Evolutionary conservation across 2,329 filamentous ascomycete genomes (phyloP), one percentile per base, ranked within the genome.

Genomic region (Apiospora sp.): DNA sequence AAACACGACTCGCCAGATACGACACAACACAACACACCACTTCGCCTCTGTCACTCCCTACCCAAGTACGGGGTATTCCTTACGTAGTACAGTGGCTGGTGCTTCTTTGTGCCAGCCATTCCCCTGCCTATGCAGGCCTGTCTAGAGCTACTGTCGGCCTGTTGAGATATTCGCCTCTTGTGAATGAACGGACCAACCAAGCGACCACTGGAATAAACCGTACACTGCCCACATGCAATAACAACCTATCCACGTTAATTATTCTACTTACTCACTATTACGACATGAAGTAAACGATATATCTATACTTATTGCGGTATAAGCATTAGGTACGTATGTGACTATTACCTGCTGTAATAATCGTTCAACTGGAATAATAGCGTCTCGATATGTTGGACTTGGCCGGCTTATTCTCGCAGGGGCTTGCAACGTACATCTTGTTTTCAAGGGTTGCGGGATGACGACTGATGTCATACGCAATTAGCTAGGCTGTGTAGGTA

Each of bases 391-490:
- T n/a, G n/a, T n/a, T n/a, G n/a, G n/a, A n/a, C n/a, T n/a, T n/a
- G n/a, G n/a, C n/a, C n/a, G n/a, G n/a, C n/a, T n/a, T n/a, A n/a
- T n/a, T n/a, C n/a, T n/a, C n/a, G n/a, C n/a, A n/a, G n/a, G n/a
- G n/a, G n/a, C n/a, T 48, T 19, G 46, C 46, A 48, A 10, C 46
- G 46, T 19, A 19, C 46, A 69, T 16, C 34, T 46, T 68, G 44
- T 37, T 49, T 41, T 46, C 19, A 10, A 7, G 46, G 7, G 46
- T n/a, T 6, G 3, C 43, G 22, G 49, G 49, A 43, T 54, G 69
- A 72, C 51, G 68, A 58, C 70, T 77, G 77, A 78, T 77, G 76
- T 78, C 77, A 78, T 77, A 37, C 54, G 54, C 54, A 37, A 61
- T 37, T 30, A 37, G 19, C 19, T 37, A n/a, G 54, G 54, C 54